Percentiles rank a stretch among this genome's conserved stretches.
These are phyloP conservation scores for Penicillium sp. DNA, from an alignment of 2,329 filamentous ascomycete genomes.

Conservation along the genomic window DNA sequence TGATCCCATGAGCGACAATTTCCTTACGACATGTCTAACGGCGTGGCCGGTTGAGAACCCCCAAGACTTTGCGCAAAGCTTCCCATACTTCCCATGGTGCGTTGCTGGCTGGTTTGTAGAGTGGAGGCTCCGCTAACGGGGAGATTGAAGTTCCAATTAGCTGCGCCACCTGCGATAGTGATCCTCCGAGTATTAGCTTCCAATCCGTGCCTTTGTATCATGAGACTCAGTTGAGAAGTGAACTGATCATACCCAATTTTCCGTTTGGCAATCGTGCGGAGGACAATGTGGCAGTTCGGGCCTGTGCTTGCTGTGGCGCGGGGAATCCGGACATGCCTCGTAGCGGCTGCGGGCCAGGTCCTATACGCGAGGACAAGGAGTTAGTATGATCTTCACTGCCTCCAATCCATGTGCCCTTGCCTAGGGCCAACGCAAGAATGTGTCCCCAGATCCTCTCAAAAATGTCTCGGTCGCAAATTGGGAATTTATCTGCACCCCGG, in stretches of 20 bases:
- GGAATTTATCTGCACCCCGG: conserved; percentile 13
- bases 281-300: conserved; percentile 48
- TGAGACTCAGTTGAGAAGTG: neutral
- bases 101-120: conserved; percentile 50
- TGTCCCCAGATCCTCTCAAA: conserved; percentile 10
- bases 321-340: conserved; percentile 56
- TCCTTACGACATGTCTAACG: conserved; percentile 58
- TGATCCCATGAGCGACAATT: neutral
- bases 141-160: conserved; percentile 58
- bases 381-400: conserved; percentile 20
- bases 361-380: conserved; percentile 30
- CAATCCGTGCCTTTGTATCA: conserved; percentile 4
- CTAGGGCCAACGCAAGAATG: conserved; percentile 14
- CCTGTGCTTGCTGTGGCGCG: conserved; percentile 49
- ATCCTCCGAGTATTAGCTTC: conserved; percentile 24
- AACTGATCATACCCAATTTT: conserved; percentile 49
- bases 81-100: conserved; percentile 51
- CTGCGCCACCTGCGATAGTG: conserved; percentile 47
- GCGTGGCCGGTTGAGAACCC: conserved; percentile 52
- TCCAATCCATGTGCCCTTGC: conserved; percentile 11
- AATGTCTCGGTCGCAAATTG: conserved; percentile 26
- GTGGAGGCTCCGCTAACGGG: conserved; percentile 54
- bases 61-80: conserved; percentile 58
- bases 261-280: conserved; percentile 53
- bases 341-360: conserved; percentile 50